Conservation (phyloP, 805 yeast genomes). For the Suhomyces canberraensis region DNA sequence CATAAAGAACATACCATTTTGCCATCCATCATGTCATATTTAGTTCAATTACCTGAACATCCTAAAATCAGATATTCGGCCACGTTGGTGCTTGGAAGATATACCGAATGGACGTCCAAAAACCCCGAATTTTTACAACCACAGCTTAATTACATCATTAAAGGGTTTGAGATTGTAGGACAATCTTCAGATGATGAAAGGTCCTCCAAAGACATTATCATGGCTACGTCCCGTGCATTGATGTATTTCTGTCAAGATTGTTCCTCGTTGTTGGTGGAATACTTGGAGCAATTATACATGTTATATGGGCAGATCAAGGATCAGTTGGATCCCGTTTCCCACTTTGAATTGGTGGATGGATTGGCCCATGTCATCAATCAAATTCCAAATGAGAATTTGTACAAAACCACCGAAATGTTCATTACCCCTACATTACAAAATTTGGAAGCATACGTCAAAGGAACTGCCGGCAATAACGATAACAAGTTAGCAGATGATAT, state of each 20-base stretch:
- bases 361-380: slow-evolving; percentile 76
- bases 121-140: slow-evolving; percentile 81
- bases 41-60: slow-evolving; percentile 76
- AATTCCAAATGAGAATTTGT: slow-evolving; percentile 51
- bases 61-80: slow-evolving; percentile 88
- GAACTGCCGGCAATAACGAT: slow-evolving; percentile 1
- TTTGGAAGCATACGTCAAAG: slow-evolving; percentile 23
- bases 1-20: slow-evolving; percentile 59
- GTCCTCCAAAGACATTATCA: slow-evolving; percentile 47
- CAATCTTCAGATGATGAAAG: slow-evolving; percentile 14
- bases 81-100: slow-evolving; percentile 90
- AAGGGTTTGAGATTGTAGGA: slow-evolving; percentile 50
- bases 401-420: slow-evolving; percentile 57
- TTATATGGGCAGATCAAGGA: slow-evolving; percentile 58
- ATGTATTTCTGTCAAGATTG: slow-evolving; percentile 96
- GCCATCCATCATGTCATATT: slow-evolving; percentile 70
- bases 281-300: slow-evolving; percentile 69
- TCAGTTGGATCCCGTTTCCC: slow-evolving; percentile 60
- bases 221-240: slow-evolving; percentile 90
- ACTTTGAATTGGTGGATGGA: slow-evolving; percentile 84
- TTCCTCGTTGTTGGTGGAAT: slow-evolving; percentile 57
- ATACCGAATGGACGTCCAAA: slow-evolving; percentile 89
- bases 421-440: slow-evolving; percentile 57
- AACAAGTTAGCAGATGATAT: slow-evolving; percentile 58
- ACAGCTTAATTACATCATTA: slow-evolving; percentile 79